Conservation (phyloP, 108 stramenopile genomes). For the Pseudonitzschia multistriata region DNA sequence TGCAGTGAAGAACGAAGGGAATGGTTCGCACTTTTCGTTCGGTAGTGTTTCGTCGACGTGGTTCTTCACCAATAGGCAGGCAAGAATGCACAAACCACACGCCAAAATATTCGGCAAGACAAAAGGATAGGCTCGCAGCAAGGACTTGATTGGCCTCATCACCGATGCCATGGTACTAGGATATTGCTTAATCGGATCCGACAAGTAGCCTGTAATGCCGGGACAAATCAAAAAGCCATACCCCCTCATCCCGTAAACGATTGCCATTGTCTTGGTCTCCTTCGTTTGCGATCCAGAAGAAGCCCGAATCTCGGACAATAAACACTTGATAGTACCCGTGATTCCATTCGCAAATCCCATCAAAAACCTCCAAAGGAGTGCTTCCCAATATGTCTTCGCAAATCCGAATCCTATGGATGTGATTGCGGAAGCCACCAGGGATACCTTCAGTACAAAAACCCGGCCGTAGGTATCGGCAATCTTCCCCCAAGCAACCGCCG, state of each 20-base stretch:
- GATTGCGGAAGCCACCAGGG: conserved; percentile 39
- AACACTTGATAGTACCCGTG: background rate
- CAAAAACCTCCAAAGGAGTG: conserved; percentile 49
- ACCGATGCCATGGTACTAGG: conserved; percentile 9
- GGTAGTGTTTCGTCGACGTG: conserved; percentile 58
- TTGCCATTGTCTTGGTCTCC: conserved; percentile 14
- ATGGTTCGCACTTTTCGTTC: background rate
- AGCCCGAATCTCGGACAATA: background rate
- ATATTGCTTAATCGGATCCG: conserved; percentile 55
- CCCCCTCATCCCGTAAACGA: background rate
- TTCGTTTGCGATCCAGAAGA: background rate
- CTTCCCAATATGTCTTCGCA: conserved; percentile 41
- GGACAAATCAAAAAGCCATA: conserved; percentile 51
- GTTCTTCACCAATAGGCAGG: conserved; percentile 29
- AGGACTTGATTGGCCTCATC: background rate
- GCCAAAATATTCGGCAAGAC: conserved; percentile 59
- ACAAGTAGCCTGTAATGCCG: conserved; percentile 52
- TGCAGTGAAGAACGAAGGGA: background rate
- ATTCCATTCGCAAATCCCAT: conserved; percentile 12
- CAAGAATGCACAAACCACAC: conserved; percentile 31
- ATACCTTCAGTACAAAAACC: conserved; percentile 40
- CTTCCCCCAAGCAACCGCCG: conserved; percentile 53
- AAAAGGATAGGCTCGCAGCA: conserved; percentile 47
- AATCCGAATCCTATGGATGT: conserved; percentile 59
- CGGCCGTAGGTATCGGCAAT: conserved; percentile 67